Base-by-base conservation (phyloP, 192 early-diverging fungal genomes). In the Fimicolochytrium jonesii region DNA sequence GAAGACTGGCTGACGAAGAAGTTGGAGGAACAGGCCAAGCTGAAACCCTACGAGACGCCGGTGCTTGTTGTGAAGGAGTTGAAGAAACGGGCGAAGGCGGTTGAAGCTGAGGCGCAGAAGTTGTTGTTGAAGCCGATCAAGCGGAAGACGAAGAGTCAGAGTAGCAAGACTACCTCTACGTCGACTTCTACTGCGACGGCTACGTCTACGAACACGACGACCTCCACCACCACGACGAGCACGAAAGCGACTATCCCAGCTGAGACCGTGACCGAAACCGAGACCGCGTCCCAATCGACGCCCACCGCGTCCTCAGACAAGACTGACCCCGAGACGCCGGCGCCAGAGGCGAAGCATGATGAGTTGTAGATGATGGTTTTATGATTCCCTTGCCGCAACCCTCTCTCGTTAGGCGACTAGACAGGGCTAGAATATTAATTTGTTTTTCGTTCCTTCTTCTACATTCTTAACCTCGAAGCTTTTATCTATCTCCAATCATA, bases 1-100 rank as follows among this genome's bases (percentile, higher is more conserved):
- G 77, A 85, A 26, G 62, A 67, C 4, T 94, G 92, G 92, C 75
- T 93, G 5, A 59, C 71, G 29, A 70, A 77, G 6, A 84, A 79
- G 71, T 56, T 82, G 15, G 69, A 53, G 3, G 71, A 70, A 45
- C 94, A 94, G 70, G 72, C 68, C 0, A 74, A 69, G 13, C 75
- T 91, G 22, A 62, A 63, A 0, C 48, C 73, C 17, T 64, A 86
- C 55, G 79, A 81, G 33, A 78, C 86, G 30, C 92, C 92, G 9
- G 83, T 82, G 6, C 77, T 94, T 23, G 61, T 75, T 5, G 74
- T 79, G 1, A 32, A 31, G 3, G 64, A 59, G 23, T 43, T 66
- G 10, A 43, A 3, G 5, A 18, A 18, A n/a, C 45, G 57, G 29
- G 54, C 45, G 17, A 29, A 60, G 29, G 59, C 52, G 30, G 44